Evolutionary conservation across 768 basidiomycete genomes (phyloP).

Genomic region (Gloeopeniophorella convolvens): DNA sequence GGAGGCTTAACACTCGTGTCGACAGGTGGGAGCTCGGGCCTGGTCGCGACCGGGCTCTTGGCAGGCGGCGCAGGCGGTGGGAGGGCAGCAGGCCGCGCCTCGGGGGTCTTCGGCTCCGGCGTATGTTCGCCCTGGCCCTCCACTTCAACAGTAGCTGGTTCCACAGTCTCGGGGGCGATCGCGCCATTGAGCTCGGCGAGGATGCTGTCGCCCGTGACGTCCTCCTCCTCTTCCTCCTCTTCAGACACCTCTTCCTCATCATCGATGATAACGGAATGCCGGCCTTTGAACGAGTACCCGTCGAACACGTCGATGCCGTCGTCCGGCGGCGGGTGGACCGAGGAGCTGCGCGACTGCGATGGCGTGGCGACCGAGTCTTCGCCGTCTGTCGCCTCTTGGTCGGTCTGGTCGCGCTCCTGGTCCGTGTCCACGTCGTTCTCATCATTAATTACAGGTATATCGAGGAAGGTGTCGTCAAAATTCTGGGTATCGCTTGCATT

Average conservation of each 20-base stretch:
- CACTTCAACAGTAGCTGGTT: too few relatives aligned
- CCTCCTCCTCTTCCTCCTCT: conserved; percentile 39
- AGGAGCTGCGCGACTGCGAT: conserved; percentile 73
- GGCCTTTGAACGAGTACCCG: conserved; percentile 90
- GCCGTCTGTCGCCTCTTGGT: conserved; percentile 65
- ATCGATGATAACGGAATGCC: conserved; percentile 72
- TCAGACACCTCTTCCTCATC: conserved; percentile 56
- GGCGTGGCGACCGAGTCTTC: conserved; percentile 76
- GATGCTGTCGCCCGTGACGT: conserved; percentile 18
- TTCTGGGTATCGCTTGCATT: conserved; percentile 96
- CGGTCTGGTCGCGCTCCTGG: conserved; percentile 60
- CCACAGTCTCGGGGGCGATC: conserved; percentile 25
- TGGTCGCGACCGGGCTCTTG: conserved; percentile 6
- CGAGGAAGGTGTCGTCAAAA: conserved; percentile 95
- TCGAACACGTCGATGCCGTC: conserved; percentile 77
- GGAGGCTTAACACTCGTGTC: conserved; percentile 10
- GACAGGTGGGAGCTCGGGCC: conserved; percentile 5
- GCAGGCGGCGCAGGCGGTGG: conserved; percentile 20
- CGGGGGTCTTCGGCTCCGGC: conserved; percentile 68
- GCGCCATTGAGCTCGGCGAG: conserved; percentile 17
- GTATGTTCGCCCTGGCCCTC: conserved; percentile 28
- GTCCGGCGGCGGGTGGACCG: conserved; percentile 48
- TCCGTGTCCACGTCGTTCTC: conserved; percentile 63
- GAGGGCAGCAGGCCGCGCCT: conserved; percentile 45
- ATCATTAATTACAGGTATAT: conserved; percentile 90